Evolutionary conservation across 2,329 filamentous ascomycete genomes (phyloP).

Genomic region (Fusarium decemcellulare): DNA sequence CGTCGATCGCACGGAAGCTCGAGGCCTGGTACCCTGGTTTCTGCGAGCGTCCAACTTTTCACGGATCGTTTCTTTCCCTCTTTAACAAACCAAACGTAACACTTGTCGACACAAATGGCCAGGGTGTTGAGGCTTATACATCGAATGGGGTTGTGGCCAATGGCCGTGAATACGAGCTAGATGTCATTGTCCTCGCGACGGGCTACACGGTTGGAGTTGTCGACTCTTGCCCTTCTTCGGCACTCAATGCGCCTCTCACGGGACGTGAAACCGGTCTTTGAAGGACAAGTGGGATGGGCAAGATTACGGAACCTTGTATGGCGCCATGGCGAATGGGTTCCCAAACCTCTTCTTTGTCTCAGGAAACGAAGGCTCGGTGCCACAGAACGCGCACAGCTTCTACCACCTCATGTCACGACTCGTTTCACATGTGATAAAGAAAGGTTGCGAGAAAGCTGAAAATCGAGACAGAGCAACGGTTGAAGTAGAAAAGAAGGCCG

Average conservation of each 20-base stretch:
- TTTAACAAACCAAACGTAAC: constrained; percentile 73
- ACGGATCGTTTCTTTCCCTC: constrained; percentile 68
- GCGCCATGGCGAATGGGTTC: not conserved
- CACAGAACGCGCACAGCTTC: constrained; percentile 1
- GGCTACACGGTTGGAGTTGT: constrained; percentile 2
- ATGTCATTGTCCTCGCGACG: constrained; percentile 1
- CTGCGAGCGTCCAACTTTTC: constrained; percentile 76
- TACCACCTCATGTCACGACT: not conserved
- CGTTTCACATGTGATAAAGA: not conserved
- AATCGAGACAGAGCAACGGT: not conserved
- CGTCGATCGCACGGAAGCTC: constrained; percentile 63
- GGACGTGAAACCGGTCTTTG: not conserved
- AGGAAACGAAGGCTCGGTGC: not conserved
- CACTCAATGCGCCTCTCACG: not conserved
- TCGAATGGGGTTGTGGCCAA: not conserved
- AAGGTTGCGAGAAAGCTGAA: not conserved
- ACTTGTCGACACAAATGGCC: constrained; percentile 65
- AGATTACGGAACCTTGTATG: not conserved
- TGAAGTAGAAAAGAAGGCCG: not conserved
- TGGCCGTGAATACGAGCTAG: not conserved
- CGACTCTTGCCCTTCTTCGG: constrained; percentile 2
- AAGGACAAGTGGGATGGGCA: constrained; percentile 1
- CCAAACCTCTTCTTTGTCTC: constrained; percentile 5
- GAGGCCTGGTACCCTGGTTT: constrained; percentile 63
- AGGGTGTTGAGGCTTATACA: not conserved